Evolutionary conservation across 306 rosid genomes (phyloP), one percentile per base, ranked within the genome.

Genomic region (Casuarina cunninghamiana): DNA sequence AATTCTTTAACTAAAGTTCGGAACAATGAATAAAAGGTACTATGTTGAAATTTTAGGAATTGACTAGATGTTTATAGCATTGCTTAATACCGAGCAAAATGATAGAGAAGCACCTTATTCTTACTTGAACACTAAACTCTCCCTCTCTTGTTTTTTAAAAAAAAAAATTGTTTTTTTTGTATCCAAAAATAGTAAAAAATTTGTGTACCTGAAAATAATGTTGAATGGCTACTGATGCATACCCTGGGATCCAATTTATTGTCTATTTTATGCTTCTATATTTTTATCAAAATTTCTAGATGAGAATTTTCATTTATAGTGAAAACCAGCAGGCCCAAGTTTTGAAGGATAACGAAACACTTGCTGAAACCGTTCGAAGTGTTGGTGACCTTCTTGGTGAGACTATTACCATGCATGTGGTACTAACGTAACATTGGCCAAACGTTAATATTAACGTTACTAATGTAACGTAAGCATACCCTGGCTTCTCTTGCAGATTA

Each of bases 361-460:
- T 92, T 62, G 85, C 91, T 63, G 93, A 92, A 37, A 90, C 85
- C 84, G 86, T 80, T 61, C 77, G 88, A 84, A 86, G 83, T 44
- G 72, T 84, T 46, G 84, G 90, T 8, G 87, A 82, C 71, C 79
- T 75, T 63, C 88, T 88, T 66, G 90, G 87, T 72, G 86, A 81
- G 41, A 89, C 50, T 73, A 83, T 88, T 81, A 92, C 90, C 51
- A 81, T 92, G 93, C 95, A 88, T 73, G 90, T 86, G 58, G 90
- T 90, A 37, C 88, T 92, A 68, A 26, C 32, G 32, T 26, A 26
- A 26, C 32, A 26, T 26, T 26, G 32, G 32, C 32, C 32, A 26
- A 26, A 26, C 32, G 32, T 26, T 26, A 26, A 26, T 26, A 26
- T 26, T 26, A 26, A 1, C 32, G 32, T 26, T 26, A 26, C 1